Evolutionary conservation across 768 basidiomycete species (phyloP).

Genomic region (Paxillus rubicundulus): DNA sequence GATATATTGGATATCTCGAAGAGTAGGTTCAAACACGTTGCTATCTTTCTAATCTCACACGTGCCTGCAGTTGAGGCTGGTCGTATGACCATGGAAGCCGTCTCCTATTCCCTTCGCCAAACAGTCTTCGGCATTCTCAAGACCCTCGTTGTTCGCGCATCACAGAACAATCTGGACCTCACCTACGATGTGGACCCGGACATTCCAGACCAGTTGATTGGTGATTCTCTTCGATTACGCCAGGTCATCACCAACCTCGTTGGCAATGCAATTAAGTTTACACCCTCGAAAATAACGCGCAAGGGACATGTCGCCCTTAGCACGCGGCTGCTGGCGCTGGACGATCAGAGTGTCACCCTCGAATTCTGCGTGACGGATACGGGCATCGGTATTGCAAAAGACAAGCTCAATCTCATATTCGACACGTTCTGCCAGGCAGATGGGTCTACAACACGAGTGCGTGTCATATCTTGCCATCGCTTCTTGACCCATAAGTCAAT

Average conservation of each 20-base stretch:
- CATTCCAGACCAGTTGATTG: slow-evolving; percentile 95
- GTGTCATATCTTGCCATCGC: slow-evolving; percentile 26
- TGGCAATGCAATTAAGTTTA: slow-evolving; percentile 97
- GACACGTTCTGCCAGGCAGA: slow-evolving; percentile 99
- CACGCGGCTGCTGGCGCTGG: slow-evolving; percentile 73
- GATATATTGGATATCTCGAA: slow-evolving; percentile 99
- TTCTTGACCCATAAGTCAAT: slow-evolving; percentile 10
- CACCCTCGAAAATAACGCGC: slow-evolving; percentile 70
- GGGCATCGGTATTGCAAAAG: slow-evolving; percentile 97
- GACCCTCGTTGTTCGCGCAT: slow-evolving; percentile 95
- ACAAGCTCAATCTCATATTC: slow-evolving; percentile 97
- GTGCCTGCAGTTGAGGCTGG: slow-evolving; percentile 83
- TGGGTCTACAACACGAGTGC: slow-evolving; percentile 90
- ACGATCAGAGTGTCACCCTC: slow-evolving; percentile 82
- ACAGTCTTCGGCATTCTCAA: slow-evolving; percentile 98
- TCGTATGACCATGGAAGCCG: slow-evolving; percentile 99
- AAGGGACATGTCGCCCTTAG: slow-evolving; percentile 91
- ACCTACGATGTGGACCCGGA: slow-evolving; percentile 95
- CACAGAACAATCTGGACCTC: slow-evolving; percentile 93
- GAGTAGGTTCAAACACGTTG: slow-evolving; percentile 61
- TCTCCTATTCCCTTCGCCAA: slow-evolving; percentile 96
- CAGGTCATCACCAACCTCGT: slow-evolving; percentile 96
- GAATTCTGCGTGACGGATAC: slow-evolving; percentile 98
- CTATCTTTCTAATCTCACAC: slow-evolving; percentile 3
- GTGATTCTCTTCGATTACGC: slow-evolving; percentile 89